Conservation (phyloP, 352 stramenopile genomes). For the Phytophthora sp. region DNA sequence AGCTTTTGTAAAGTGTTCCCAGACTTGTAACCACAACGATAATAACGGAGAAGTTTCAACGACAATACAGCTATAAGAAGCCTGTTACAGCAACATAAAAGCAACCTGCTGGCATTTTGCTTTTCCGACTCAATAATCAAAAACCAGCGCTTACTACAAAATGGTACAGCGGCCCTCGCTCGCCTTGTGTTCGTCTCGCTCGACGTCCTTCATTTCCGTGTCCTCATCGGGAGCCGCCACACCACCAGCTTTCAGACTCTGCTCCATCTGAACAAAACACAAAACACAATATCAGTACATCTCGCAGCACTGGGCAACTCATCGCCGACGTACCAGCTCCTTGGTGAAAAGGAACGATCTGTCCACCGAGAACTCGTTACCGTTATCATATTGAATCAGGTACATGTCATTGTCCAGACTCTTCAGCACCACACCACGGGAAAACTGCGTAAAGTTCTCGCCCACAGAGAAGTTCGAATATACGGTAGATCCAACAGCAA, state of each 20-base stretch:
- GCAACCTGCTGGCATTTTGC: background rate
- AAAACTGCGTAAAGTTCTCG: constrained; percentile 46
- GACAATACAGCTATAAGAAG: too few species aligned
- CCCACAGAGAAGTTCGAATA: constrained; percentile 55
- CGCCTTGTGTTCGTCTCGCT: constrained; percentile 10
- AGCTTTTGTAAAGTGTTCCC: background rate
- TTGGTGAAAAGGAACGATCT: constrained; percentile 55
- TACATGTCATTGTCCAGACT: constrained; percentile 50
- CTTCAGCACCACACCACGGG: constrained; percentile 50
- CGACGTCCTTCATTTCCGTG: constrained; percentile 32
- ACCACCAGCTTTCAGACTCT: constrained; percentile 31
- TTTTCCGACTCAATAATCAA: constrained; percentile 22
- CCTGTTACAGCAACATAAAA: constrained; percentile 19
- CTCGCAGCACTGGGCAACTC: background rate
- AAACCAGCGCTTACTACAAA: constrained; percentile 28
- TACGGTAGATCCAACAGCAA: constrained; percentile 40
- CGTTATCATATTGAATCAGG: constrained; percentile 62
- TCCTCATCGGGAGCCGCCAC: constrained; percentile 17
- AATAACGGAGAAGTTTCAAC: background rate
- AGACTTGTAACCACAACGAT: background rate
- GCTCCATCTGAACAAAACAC: constrained; percentile 43
- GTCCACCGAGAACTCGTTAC: constrained; percentile 54
- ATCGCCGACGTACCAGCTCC: constrained; percentile 43
- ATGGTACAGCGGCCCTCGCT: constrained; percentile 26
- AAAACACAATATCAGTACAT: constrained; percentile 19